Base-by-base conservation (phyloP, 495 filamentous ascomycete genomes). In the Neurospora sp. region DNA sequence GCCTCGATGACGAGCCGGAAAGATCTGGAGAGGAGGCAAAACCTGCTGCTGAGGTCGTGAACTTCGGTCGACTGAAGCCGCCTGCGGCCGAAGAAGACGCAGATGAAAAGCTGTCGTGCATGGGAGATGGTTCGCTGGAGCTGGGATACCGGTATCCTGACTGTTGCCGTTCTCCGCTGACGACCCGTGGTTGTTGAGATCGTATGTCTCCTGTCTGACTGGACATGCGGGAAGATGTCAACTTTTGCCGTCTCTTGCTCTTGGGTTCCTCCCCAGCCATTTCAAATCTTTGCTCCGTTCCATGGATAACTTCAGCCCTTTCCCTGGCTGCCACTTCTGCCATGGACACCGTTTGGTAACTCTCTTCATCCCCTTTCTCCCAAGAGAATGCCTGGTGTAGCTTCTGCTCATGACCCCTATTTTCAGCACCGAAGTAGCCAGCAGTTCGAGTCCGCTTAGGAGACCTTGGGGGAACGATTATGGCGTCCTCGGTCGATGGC, bases 401-500 rank as follows among this genome's bases (percentile, higher is more conserved):
- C 54, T 66, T 31, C 27, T 66, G 23, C 7, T 66, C 54, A 66
- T 66, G 54, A 8, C 6, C 14, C 14, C 14, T 66, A 6, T 9
- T 35, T 18, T 66, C 54, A 66, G 14, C 23, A 35, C 14, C 6
- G 6, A 66, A 18, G 12, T 35, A 35, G 6, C 54, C 39, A 12
- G 62, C 27, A 35, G 41, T 46, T 39, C 42, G 69, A 5, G 69
- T 71, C 38, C 79, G 72, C 71, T 71, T 79, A 70, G 69, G 76
- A 23, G 79, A 81, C 7, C 76, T 75, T 11, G 79, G 78, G 9
- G 78, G 79, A 23, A 77, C 76, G 1, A 77, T 69, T 0, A 42
- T 37, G 0, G 71, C 37, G 0, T 76, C 73, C 37, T 38, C 20
- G 1, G 72, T 16, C 31, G 41, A 27, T 0, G 44, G 4, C 4